phyloP scores from a whole-genome alignment of 805 yeast species.

The Isabelozyma pseudorhagii region DNA sequence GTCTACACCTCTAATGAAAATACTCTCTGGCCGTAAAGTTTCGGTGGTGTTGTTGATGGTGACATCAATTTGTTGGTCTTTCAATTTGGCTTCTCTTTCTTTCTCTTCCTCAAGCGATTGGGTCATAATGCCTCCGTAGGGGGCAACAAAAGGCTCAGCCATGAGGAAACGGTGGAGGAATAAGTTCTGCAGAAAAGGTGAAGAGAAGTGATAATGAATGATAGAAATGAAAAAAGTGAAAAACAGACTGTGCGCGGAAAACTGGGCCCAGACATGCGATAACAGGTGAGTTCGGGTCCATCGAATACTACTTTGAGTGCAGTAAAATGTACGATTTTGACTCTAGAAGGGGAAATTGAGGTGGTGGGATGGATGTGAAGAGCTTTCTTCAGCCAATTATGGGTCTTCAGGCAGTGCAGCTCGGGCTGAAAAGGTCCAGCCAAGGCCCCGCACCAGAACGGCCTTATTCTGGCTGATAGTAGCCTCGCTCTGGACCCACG shows the following conservation, averaged over 20 bases:
- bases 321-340: too few relatives aligned
- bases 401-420: too few relatives aligned
- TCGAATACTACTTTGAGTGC: too few relatives aligned
- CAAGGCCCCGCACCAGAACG: background rate
- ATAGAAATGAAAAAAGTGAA: background rate
- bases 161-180: slow-evolving; percentile 3
- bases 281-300: too few relatives aligned
- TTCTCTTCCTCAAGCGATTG: slow-evolving; percentile 39
- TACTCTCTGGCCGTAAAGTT: slow-evolving; percentile 42
- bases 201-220: background rate
- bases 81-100: slow-evolving; percentile 23
- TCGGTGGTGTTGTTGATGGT: slow-evolving; percentile 27
- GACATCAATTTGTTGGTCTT: slow-evolving; percentile 32
- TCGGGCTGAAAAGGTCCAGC: background rate
- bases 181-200: background rate
- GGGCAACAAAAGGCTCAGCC: slow-evolving; percentile 28
- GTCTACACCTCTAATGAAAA: slow-evolving; percentile 60
- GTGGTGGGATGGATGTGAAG: too few relatives aligned
- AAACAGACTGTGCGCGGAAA: too few relatives aligned
- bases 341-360: too few relatives aligned
- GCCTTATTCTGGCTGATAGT: background rate
- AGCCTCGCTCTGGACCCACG: too few relatives aligned
- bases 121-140: slow-evolving; percentile 42
- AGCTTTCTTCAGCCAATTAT: too few relatives aligned
- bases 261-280: too few relatives aligned